phyloP scores from a whole-genome alignment of 2,329 filamentous ascomycete genomes.

The Penicillium sclerotigenum region DNA sequence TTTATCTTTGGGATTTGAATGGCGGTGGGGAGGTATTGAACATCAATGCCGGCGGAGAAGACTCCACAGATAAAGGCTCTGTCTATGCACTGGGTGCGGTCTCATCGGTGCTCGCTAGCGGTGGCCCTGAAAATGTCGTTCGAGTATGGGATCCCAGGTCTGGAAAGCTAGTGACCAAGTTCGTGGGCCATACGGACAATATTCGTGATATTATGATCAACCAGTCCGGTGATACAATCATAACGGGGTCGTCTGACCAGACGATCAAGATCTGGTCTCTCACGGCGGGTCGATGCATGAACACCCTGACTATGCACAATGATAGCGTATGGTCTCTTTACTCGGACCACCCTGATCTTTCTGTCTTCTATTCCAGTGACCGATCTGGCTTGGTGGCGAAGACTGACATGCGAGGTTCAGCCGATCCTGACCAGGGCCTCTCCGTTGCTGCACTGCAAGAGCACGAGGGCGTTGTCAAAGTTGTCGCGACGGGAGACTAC shows the following conservation, averaged over 20 bases:
- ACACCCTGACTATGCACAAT: constrained; percentile 98
- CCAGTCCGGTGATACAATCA: constrained; percentile 80
- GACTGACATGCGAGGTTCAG: constrained; percentile 77
- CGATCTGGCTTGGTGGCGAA: constrained; percentile 92
- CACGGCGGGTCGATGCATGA: constrained; percentile 91
- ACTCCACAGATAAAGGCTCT: constrained; percentile 83
- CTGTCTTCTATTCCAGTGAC: constrained; percentile 92
- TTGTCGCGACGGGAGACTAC: constrained; percentile 64
- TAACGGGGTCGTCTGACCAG: constrained; percentile 93
- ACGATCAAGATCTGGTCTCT: constrained; percentile 98
- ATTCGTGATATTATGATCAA: constrained; percentile 88
- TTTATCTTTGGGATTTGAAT: constrained; percentile 89
- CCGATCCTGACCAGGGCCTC: constrained; percentile 80
- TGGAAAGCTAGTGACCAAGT: constrained; percentile 88
- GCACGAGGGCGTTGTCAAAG: constrained; percentile 66
- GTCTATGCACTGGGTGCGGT: constrained; percentile 85
- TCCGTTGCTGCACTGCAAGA: constrained; percentile 91
- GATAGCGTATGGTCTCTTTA: constrained; percentile 96
- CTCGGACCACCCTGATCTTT: constrained; percentile 79
- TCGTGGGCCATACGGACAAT: constrained; percentile 94
- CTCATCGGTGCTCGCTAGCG: constrained; percentile 79
- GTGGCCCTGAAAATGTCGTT: constrained; percentile 89
- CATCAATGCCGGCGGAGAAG: constrained; percentile 73
- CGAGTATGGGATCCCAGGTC: constrained; percentile 87
- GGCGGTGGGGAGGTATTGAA: constrained; percentile 81